These are phyloP conservation scores for Rhinocladiella mackenziei DNA, from an alignment of 2,329 filamentous ascomycete genomes.

Conservation along the genomic window DNA sequence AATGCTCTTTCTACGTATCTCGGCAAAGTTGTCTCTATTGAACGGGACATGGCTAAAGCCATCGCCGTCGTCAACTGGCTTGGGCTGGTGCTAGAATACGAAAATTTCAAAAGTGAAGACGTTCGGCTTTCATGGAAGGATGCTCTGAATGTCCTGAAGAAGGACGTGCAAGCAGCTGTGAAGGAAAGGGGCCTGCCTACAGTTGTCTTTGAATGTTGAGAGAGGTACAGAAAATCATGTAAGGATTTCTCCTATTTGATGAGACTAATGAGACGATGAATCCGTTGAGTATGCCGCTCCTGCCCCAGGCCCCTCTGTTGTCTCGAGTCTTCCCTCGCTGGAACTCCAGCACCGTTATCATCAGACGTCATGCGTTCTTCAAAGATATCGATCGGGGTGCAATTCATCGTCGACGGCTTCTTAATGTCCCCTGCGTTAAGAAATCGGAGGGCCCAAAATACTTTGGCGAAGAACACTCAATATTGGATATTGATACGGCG, in stretches of 20 bases:
- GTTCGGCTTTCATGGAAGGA: constrained; percentile 43
- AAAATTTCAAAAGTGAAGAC: constrained; percentile 39
- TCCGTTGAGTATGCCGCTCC: too few species aligned
- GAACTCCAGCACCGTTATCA: too few species aligned
- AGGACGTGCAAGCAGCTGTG: constrained; percentile 54
- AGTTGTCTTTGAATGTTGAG: constrained; percentile 44
- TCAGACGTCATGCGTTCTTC: constrained; percentile 88
- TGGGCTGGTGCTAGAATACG: constrained; percentile 39
- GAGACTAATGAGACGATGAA: too few species aligned
- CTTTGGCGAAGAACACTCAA: constrained; percentile 76
- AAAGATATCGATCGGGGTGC: constrained; percentile 71
- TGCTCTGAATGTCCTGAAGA: constrained; percentile 40
- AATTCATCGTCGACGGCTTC: constrained; percentile 66
- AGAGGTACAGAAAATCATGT: background rate
- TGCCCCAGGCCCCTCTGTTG: too few species aligned
- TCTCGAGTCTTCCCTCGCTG: too few species aligned
- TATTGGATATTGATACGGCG: constrained; percentile 57
- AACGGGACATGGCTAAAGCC: constrained; percentile 73
- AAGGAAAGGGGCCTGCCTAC: constrained; percentile 53
- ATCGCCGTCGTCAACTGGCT: constrained; percentile 66
- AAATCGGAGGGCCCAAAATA: constrained; percentile 74
- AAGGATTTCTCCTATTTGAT: too few species aligned
- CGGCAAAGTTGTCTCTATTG: constrained; percentile 65
- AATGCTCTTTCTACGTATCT: constrained; percentile 71
- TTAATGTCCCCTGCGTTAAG: constrained; percentile 72